Evolutionary conservation across 257 asterid species (phyloP).

Genomic region (Knoxia roxburghii): DNA sequence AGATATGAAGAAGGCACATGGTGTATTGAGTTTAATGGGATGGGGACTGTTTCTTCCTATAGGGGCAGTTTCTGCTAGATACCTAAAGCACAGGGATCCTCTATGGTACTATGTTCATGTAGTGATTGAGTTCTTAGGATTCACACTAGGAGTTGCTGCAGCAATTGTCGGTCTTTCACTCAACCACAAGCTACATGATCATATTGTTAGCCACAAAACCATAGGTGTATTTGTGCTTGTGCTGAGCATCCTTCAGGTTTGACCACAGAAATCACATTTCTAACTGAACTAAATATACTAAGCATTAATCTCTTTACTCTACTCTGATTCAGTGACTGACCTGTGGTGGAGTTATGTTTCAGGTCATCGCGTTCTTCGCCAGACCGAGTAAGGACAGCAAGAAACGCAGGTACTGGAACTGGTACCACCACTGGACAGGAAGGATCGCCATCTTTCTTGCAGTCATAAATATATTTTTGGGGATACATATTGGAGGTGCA

Average conservation of each 20-base stretch:
- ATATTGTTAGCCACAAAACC: constrained; percentile 72
- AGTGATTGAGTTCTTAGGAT: constrained; percentile 57
- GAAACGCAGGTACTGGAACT: constrained; percentile 56
- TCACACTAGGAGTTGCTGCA: constrained; percentile 68
- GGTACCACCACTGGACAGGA: constrained; percentile 72
- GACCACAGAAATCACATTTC: background rate
- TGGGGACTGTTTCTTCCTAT: constrained; percentile 83
- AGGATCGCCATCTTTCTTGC: constrained; percentile 69
- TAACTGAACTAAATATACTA: background rate
- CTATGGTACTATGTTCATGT: constrained; percentile 83
- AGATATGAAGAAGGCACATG: constrained; percentile 67
- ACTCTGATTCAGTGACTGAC: background rate
- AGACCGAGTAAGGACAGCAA: constrained; percentile 69
- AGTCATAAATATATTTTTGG: constrained; percentile 61
- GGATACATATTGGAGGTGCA: constrained; percentile 63
- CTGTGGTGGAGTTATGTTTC: background rate
- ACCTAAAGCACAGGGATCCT: constrained; percentile 52
- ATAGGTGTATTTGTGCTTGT: constrained; percentile 68
- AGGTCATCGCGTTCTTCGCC: constrained; percentile 70
- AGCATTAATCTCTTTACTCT: background rate
- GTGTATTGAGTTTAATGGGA: constrained; percentile 54
- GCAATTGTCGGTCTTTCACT: constrained; percentile 64
- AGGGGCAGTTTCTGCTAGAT: constrained; percentile 76
- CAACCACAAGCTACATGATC: constrained; percentile 44
- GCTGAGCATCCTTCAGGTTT: constrained; percentile 71